These are phyloP conservation scores for Tylopilus microsporus DNA, from an alignment of 1,284 basidiomycete species.

Conservation along the genomic window DNA sequence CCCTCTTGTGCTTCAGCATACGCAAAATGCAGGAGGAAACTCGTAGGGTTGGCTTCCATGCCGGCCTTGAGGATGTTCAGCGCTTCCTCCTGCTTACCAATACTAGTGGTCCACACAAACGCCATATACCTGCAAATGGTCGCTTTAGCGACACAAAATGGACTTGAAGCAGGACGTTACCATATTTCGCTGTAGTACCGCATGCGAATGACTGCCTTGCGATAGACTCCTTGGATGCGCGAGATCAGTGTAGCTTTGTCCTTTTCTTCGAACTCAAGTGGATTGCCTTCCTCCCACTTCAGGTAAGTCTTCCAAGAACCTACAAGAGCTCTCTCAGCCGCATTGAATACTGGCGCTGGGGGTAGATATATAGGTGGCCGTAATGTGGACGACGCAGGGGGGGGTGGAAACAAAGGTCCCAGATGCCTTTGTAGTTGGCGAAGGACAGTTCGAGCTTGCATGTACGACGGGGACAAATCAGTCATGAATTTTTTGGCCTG, in stretches of 20 bases:
- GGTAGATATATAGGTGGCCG: slow-evolving; percentile 61
- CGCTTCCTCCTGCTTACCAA: slow-evolving; percentile 82
- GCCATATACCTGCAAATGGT: slow-evolving; percentile 74
- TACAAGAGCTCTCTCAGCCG: slow-evolving; percentile 69
- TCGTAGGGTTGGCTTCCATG: slow-evolving; percentile 81
- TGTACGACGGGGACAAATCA: slow-evolving; percentile 78
- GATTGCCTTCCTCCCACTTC: slow-evolving; percentile 95
- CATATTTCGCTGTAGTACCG: slow-evolving; percentile 94
- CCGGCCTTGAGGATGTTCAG: slow-evolving; percentile 78
- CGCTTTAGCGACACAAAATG: slow-evolving; percentile 13
- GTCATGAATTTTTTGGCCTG: slow-evolving; percentile 92
- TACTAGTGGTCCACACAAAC: slow-evolving; percentile 70
- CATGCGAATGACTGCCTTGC: slow-evolving; percentile 85
- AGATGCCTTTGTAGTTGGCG: slow-evolving; percentile 79
- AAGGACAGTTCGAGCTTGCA: slow-evolving; percentile 89
- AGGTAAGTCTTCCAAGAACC: slow-evolving; percentile 89
- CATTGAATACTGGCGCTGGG: slow-evolving; percentile 67
- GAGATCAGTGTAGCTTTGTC: slow-evolving; percentile 65
- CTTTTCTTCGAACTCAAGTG: slow-evolving; percentile 85
- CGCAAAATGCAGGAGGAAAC: slow-evolving; percentile 86
- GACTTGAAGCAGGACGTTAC: slow-evolving; percentile 40
- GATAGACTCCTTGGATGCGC: slow-evolving; percentile 79
- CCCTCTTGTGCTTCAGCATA: slow-evolving; percentile 82
- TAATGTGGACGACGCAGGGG: slow-evolving; percentile 37
- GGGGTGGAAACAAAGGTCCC: slow-evolving; percentile 55